These are phyloP conservation scores for Pistacia integerrima DNA, from an alignment of 345 rosid genomes.

Conservation along the genomic window DNA sequence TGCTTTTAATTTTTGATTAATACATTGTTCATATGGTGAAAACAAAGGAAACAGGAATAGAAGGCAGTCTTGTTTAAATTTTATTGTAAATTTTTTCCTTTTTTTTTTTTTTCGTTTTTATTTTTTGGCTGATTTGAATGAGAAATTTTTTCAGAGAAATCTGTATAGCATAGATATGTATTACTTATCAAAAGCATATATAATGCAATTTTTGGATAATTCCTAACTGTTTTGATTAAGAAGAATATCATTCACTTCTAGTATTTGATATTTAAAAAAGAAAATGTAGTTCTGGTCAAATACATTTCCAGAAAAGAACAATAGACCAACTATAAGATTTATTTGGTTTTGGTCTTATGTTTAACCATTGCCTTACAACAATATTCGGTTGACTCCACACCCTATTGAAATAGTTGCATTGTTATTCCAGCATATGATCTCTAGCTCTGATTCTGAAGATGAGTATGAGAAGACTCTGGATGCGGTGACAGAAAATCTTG, in stretches of 20 bases:
- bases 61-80: slow-evolving; percentile 7
- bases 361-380: neutral
- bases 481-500: slow-evolving; percentile 23
- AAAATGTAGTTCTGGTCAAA: too few species aligned
- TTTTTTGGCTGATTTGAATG: neutral
- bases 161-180: neutral
- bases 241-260: too few species aligned
- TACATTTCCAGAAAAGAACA: too few species aligned
- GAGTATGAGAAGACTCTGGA: slow-evolving; percentile 40
- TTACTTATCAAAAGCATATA: neutral
- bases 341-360: too few species aligned
- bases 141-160: neutral
- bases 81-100: slow-evolving; percentile 4
- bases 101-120: too few species aligned
- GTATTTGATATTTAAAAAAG: too few species aligned
- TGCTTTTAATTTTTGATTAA: neutral
- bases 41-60: neutral
- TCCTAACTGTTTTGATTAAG: too few species aligned
- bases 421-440: slow-evolving; percentile 42
- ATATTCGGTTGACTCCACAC: neutral
- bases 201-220: too few species aligned
- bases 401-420: slow-evolving; percentile 20
- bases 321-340: too few species aligned
- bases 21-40: neutral
- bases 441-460: slow-evolving; percentile 63